Evolutionary conservation across 2,329 filamentous ascomycete species (phyloP), one percentile per base, ranked within the genome.

Genomic region (Botryotinia globosa): DNA sequence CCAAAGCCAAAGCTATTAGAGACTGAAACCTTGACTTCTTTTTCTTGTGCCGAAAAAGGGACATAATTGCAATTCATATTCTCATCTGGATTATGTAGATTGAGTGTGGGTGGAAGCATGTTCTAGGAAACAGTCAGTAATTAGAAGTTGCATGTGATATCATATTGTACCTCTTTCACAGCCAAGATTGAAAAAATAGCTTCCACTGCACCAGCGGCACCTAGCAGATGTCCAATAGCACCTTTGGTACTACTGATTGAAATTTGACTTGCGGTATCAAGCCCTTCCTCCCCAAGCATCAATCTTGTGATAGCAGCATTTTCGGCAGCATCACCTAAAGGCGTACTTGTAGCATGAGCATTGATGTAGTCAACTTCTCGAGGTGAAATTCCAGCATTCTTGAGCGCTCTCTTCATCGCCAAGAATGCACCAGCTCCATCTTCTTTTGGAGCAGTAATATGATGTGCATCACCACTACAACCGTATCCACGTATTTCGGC

Each of bases 1-100:
- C 96, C 96, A 83, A 99, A 99, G 0, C 96, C 96, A 83, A 99
- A 99, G 81, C 95, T 98, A 80, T 99, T 99, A 5, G 93, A 96
- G 73, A 99, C 78, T 8, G 92, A 93, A 34, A 95, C 91, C 73
- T 89, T 84, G 18, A 98, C 88, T 3, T 85, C 80, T 76, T 89
- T 90, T 69, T 91, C 82, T 81, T 98, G 94, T 0, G 94, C 87
- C 63, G 85, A 80, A 6, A 89, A 85, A 0, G 94, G 89, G 5
- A 97, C 90, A 81, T 98, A 95, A 80, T 98, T 98, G 84, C 95
- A 97, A 75, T 90, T 84, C 71, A 93, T 91, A 6, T 89, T 87
- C 2, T 89, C 85, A 61, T 91, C 88, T 9, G 90, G 86, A 10
- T 87, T 87, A 16, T 89, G 84, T 4, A 99, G 84, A 78, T 99